phyloP scores from a whole-genome alignment of 2,329 filamentous ascomycete genomes.

The Fusarium torreyae region DNA sequence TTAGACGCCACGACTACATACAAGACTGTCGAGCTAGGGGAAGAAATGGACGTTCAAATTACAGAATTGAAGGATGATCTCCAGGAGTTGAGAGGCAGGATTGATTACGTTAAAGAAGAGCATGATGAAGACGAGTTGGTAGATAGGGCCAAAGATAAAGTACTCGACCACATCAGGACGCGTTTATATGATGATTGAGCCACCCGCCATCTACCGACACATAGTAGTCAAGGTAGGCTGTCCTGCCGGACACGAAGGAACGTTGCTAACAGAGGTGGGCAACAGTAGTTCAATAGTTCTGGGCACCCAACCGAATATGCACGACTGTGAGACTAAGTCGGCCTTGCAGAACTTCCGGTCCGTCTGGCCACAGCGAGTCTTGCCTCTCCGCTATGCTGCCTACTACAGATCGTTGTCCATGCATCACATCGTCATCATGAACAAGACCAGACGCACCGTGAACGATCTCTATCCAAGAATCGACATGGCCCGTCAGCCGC shows the following conservation, averaged over 20 bases:
- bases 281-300: neutral
- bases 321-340: too few species aligned
- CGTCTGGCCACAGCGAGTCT: too few species aligned
- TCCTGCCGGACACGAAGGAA: neutral
- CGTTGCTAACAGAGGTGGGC: neutral
- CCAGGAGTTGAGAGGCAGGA: neutral
- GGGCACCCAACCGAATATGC: neutral
- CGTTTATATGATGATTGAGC: neutral
- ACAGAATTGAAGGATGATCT: neutral
- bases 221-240: neutral
- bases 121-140: neutral
- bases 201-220: neutral
- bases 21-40: neutral
- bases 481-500: too few species aligned
- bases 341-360: too few species aligned
- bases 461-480: too few species aligned
- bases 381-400: too few species aligned
- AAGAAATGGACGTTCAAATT: neutral
- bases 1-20: neutral
- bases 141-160: neutral
- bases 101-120: neutral
- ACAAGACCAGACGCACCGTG: too few species aligned
- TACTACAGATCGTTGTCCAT: too few species aligned
- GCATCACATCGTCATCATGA: too few species aligned
- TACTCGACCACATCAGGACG: neutral